A percentile compares a stretch with the other conserved stretches of the same genome.
Evolutionary conservation across 108 stramenopile species (phyloP).

Genomic region (Cyclostephanos tholiformis): DNA sequence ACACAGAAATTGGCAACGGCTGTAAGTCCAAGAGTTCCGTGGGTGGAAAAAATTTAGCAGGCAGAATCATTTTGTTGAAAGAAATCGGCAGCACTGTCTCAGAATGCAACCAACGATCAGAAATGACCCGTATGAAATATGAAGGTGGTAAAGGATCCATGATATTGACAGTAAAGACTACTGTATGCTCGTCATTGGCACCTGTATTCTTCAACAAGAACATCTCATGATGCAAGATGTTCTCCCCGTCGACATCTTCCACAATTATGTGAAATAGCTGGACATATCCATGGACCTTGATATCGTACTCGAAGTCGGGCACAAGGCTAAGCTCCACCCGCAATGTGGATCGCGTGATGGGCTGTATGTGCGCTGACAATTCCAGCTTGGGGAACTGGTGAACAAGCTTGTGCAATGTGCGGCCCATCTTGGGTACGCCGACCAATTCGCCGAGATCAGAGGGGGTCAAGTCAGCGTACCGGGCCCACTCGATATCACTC

Average conservation of each 20-base stretch:
- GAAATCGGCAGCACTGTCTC: slow-evolving; percentile 91
- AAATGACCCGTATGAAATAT: slow-evolving; percentile 93
- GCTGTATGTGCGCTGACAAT: slow-evolving; percentile 93
- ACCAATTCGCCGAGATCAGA: slow-evolving; percentile 98
- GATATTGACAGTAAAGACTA: slow-evolving; percentile 94
- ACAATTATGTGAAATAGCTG: slow-evolving; percentile 95
- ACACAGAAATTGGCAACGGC: slow-evolving; percentile 85
- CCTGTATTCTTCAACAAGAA: slow-evolving; percentile 79
- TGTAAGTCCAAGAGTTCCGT: slow-evolving; percentile 97
- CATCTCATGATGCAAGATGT: slow-evolving; percentile 94
- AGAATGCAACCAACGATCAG: slow-evolving; percentile 97
- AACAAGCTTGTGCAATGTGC: slow-evolving; percentile 94
- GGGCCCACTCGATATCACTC: slow-evolving; percentile 94
- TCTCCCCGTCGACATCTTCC: slow-evolving; percentile 96
- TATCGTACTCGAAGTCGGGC: slow-evolving; percentile 94
- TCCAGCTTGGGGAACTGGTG: slow-evolving; percentile 96
- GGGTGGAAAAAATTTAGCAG: slow-evolving; percentile 94
- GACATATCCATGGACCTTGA: slow-evolving; percentile 89
- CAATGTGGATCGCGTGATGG: slow-evolving; percentile 95
- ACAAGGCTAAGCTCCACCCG: slow-evolving; percentile 90
- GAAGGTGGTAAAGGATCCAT: slow-evolving; percentile 96
- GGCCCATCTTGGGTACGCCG: slow-evolving; percentile 97
- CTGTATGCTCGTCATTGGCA: slow-evolving; percentile 86
- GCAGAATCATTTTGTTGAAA: slow-evolving; percentile 95
- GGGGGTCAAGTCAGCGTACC: slow-evolving; percentile 92